Evolutionary conservation across 495 filamentous ascomycete species (phyloP).

Genomic region (Tuber indicum): DNA sequence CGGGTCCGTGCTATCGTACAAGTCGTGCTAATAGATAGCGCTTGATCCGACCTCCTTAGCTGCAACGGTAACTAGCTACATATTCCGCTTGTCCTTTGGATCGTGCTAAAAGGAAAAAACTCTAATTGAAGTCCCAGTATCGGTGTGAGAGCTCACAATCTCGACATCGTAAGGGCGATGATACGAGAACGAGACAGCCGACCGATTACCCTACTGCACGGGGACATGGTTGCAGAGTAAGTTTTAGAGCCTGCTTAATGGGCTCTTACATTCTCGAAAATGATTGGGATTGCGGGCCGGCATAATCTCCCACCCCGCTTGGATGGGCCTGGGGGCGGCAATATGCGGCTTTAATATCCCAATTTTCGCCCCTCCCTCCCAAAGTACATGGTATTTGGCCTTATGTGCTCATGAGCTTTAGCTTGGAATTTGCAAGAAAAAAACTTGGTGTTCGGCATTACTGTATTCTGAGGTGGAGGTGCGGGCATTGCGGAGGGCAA

Average conservation of each 20-base stretch:
- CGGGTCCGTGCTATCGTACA: neutral
- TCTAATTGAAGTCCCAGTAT: neutral
- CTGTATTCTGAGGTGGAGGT: neutral
- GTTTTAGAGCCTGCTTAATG: neutral
- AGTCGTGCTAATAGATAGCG: neutral
- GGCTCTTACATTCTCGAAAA: neutral
- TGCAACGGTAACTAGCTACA: neutral
- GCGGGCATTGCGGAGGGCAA: neutral
- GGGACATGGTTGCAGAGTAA: neutral
- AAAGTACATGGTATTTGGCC: neutral
- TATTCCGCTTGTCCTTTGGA: neutral
- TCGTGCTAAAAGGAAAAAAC: neutral
- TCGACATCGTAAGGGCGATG: neutral
- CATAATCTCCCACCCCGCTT: neutral
- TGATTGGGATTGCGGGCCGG: neutral
- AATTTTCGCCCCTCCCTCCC: neutral
- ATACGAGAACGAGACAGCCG: neutral
- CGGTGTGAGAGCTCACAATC: neutral
- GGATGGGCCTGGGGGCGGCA: neutral
- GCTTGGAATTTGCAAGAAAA: neutral
- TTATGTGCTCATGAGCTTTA: neutral
- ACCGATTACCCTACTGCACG: neutral
- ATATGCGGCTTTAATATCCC: neutral
- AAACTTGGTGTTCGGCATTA: neutral
- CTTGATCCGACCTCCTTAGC: neutral